Evolutionary conservation across 1,284 basidiomycete genomes (phyloP).

Genomic region (Puccinia triticina): DNA sequence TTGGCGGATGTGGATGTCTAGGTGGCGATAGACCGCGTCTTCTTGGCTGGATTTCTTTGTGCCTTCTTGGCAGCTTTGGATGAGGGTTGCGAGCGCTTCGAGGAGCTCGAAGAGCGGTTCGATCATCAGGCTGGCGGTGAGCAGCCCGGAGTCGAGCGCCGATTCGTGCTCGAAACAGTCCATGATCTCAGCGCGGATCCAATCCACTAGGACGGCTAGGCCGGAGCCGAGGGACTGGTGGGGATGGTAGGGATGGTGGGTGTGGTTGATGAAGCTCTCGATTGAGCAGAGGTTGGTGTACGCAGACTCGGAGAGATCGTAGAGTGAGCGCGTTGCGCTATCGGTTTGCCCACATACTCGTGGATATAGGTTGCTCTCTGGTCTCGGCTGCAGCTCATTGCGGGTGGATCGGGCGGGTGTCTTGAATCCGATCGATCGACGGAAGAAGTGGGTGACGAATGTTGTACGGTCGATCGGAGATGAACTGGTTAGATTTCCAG

Average conservation of each 20-base stretch:
- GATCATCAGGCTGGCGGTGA: too few relatives aligned
- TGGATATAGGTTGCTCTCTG: too few relatives aligned
- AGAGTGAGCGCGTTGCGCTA: too few relatives aligned
- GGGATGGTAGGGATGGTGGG: too few relatives aligned
- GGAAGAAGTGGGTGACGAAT: conserved; percentile 29
- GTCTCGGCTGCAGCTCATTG: too few relatives aligned
- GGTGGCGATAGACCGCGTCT: conserved; percentile 26
- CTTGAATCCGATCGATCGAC: conserved; percentile 26
- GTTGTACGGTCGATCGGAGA: conserved; percentile 13
- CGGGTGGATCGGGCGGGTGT: neutral
- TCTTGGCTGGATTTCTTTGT: neutral
- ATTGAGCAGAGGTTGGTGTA: too few relatives aligned
- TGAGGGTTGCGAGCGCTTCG: neutral
- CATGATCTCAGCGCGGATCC: conserved; percentile 26
- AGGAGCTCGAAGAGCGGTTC: conserved; percentile 19
- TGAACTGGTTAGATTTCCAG: conserved; percentile 12
- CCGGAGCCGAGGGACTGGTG: too few relatives aligned
- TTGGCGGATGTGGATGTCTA: neutral
- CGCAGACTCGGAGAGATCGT: too few relatives aligned
- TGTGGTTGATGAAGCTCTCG: too few relatives aligned
- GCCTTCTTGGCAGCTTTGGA: conserved; percentile 17
- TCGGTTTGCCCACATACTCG: too few relatives aligned
- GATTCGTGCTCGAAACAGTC: conserved; percentile 29
- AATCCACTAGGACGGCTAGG: too few relatives aligned
- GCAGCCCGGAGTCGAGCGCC: neutral